Conservation (phyloP, 2,329 filamentous ascomycete genomes). For the Hypoxylon sp. region DNA sequence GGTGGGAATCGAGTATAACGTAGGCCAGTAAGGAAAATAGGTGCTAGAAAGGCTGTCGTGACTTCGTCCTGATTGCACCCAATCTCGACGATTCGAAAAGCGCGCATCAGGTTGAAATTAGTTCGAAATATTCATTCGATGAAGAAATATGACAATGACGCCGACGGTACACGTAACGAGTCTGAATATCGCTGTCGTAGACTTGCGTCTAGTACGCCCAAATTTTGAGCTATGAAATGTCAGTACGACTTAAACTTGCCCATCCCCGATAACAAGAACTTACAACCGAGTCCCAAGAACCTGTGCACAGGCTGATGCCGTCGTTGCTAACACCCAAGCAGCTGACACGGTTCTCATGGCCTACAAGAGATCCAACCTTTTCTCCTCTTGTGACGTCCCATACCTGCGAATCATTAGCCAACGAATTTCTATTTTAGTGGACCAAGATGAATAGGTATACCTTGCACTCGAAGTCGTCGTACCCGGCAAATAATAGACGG, state of each 20-base stretch:
- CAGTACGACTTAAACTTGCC: constrained; percentile 66
- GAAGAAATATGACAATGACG: constrained; percentile 33
- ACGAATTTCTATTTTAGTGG: constrained; percentile 31
- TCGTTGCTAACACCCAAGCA: constrained; percentile 99
- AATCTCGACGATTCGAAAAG: constrained; percentile 59
- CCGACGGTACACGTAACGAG: constrained; percentile 25
- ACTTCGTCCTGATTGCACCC: constrained; percentile 64
- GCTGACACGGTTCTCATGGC: constrained; percentile 98
- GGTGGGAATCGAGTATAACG: constrained; percentile 51
- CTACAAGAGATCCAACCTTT: constrained; percentile 95
- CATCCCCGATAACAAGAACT: constrained; percentile 59
- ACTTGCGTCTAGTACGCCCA: constrained; percentile 79
- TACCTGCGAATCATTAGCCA: constrained; percentile 71
- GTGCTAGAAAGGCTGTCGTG: constrained; percentile 61
- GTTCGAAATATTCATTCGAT: constrained; percentile 52
- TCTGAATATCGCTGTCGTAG: constrained; percentile 28
- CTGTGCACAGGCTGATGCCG: constrained; percentile 98
- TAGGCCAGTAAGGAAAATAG: constrained; percentile 51
- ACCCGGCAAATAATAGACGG: constrained; percentile 93
- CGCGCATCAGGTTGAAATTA: constrained; percentile 59
- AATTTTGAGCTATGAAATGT: constrained; percentile 79
- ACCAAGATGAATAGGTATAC: constrained; percentile 69
- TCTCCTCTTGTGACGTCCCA: constrained; percentile 98
- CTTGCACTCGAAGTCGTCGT: constrained; percentile 99
- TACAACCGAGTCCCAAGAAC: constrained; percentile 99